phyloP scores from a whole-genome alignment of 2,329 filamentous ascomycete genomes.

The Dactylellina cionopaga region DNA sequence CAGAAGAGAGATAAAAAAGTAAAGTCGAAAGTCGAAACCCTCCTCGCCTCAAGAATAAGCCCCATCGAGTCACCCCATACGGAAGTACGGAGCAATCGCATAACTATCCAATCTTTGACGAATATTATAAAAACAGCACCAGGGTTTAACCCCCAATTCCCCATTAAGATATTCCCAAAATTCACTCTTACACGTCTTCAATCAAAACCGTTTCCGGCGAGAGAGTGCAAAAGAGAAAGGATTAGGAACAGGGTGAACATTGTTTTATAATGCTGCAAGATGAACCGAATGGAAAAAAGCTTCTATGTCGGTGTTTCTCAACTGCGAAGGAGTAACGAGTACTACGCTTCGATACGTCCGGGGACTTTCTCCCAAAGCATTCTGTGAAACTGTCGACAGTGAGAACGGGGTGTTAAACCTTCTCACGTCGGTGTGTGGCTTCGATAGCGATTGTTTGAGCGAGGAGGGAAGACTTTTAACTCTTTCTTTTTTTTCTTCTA shows the following conservation, averaged over 20 bases:
- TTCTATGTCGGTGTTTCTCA: constrained; percentile 99
- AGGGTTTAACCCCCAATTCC: constrained; percentile 49
- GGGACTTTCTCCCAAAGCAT: constrained; percentile 99
- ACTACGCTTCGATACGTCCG: constrained; percentile 75
- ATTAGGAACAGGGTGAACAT: constrained; percentile 59
- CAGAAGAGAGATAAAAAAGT: constrained; percentile 1
- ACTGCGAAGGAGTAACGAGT: constrained; percentile 67
- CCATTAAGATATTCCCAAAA: constrained; percentile 61
- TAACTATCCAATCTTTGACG: constrained; percentile 94
- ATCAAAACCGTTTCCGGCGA: constrained; percentile 57
- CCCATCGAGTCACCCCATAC: constrained; percentile 95
- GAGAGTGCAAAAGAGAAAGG: constrained; percentile 48
- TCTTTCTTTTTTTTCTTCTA: background rate
- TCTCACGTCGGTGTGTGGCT: constrained; percentile 88
- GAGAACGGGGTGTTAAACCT: constrained; percentile 61
- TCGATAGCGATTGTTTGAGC: constrained; percentile 99
- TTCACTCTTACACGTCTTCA: constrained; percentile 55
- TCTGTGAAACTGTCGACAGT: constrained; percentile 58
- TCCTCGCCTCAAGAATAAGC: constrained; percentile 99
- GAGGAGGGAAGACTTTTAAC: constrained; percentile 71
- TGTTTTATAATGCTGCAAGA: constrained; percentile 71
- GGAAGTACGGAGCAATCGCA: constrained; percentile 83
- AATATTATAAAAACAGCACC: constrained; percentile 68
- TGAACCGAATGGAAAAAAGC: constrained; percentile 78
- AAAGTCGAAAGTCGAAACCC: constrained; percentile 55